Evolutionary conservation across 768 basidiomycete species (phyloP).

Genomic region (Lactarius sanguifluus): DNA sequence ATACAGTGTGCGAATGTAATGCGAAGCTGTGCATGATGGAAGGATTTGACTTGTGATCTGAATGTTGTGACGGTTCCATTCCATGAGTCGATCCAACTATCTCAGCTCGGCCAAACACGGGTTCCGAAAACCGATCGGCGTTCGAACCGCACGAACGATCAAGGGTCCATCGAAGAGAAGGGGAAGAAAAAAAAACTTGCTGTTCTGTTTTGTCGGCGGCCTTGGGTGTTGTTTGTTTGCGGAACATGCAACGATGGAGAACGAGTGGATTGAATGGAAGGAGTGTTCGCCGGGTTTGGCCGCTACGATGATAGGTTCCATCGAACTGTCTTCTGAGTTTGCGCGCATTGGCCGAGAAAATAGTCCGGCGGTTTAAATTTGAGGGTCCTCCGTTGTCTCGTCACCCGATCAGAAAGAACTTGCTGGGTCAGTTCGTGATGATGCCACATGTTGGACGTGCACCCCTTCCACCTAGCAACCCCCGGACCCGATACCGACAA

Average conservation of each 20-base stretch:
- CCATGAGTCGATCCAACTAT: conserved; percentile 3
- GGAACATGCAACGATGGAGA: background rate
- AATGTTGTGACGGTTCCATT: conserved; percentile 15
- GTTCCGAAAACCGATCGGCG: background rate
- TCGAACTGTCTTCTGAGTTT: too few relatives aligned
- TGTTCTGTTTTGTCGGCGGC: conserved; percentile 1
- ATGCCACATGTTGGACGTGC: background rate
- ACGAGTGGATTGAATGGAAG: background rate
- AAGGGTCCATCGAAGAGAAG: background rate
- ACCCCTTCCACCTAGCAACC: conserved; percentile 20
- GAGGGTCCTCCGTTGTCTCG: conserved; percentile 7
- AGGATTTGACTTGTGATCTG: conserved; percentile 21
- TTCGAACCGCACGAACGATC: conserved; percentile 4
- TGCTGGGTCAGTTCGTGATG: background rate
- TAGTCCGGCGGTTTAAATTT: conserved; percentile 11
- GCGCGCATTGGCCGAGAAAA: background rate
- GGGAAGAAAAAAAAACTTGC: background rate
- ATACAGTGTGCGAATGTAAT: background rate
- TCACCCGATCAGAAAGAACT: conserved; percentile 17
- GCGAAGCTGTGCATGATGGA: conserved; percentile 17
- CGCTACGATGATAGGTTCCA: background rate
- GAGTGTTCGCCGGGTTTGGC: background rate
- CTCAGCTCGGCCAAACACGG: background rate
- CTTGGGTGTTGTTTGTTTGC: background rate
- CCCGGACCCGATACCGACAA: conserved; percentile 26